Evolutionary conservation across 306 rosid species (phyloP).

Genomic region (Medicago lupulina): DNA sequence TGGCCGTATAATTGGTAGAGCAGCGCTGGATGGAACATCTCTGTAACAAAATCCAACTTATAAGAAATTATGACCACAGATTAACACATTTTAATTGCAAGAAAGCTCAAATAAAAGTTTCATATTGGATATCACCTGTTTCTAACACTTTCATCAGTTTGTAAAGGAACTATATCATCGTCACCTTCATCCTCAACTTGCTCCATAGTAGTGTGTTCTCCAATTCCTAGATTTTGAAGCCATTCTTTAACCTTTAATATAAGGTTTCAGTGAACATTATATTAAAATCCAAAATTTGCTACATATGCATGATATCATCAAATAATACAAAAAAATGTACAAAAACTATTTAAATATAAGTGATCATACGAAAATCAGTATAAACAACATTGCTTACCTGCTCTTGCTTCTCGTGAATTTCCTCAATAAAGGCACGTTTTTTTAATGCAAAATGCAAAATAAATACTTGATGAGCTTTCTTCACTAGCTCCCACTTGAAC

Average conservation of each 20-base stretch:
- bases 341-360: conserved; percentile 26
- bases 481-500: conserved; percentile 95
- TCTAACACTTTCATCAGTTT: conserved; percentile 75
- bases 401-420: conserved; percentile 96
- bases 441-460: conserved; percentile 90
- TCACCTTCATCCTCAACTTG: conserved; percentile 90
- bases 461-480: conserved; percentile 95
- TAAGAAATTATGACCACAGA: conserved; percentile 42
- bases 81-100: conserved; percentile 21
- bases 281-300: conserved; percentile 70
- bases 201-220: conserved; percentile 69
- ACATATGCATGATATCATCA: conserved; percentile 50
- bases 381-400: conserved; percentile 60
- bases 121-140: conserved; percentile 60
- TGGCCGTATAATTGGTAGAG: conserved; percentile 92
- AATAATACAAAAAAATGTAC: conserved; percentile 36
- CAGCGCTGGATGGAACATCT: conserved; percentile 99
- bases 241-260: conserved; percentile 99
- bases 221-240: conserved; percentile 99
- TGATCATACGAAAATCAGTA: conserved; percentile 31
- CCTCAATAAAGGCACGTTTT: conserved; percentile 88
- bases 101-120: conserved; percentile 24
- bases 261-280: conserved; percentile 67
- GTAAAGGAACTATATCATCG: conserved; percentile 69
- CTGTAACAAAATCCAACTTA: conserved; percentile 60